Percentiles rank a stretch among this genome's conserved stretches.
These are phyloP conservation scores for Aspergillus phoenicis DNA, from an alignment of 2,329 filamentous ascomycete species.

Conservation along the genomic window DNA sequence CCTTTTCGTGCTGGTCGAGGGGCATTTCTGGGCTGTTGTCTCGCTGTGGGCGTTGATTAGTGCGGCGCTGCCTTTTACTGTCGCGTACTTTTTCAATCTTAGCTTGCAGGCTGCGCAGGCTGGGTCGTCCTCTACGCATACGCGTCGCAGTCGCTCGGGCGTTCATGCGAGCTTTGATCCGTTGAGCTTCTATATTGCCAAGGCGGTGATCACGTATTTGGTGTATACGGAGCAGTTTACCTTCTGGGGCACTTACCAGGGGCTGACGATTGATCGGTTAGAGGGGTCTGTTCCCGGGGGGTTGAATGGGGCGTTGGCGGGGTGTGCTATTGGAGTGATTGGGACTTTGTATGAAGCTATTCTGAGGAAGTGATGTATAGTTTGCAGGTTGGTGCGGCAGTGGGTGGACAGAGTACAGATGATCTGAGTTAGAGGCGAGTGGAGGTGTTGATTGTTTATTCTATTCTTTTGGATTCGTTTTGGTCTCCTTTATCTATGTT, in stretches of 20 bases:
- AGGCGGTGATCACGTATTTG: conserved; percentile 78
- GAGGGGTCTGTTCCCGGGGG: conserved; percentile 43
- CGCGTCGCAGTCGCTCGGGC: conserved; percentile 11
- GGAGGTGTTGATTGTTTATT: too few species aligned
- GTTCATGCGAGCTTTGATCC: conserved; percentile 66
- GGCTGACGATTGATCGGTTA: conserved; percentile 40
- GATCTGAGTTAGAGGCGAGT: too few species aligned
- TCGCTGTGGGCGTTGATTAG: conserved; percentile 75
- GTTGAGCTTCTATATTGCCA: conserved; percentile 84
- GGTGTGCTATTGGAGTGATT: conserved; percentile 44
- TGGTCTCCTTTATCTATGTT: too few species aligned
- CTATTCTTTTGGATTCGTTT: too few species aligned
- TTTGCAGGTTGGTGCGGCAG: background rate
- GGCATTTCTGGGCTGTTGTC: conserved; percentile 81
- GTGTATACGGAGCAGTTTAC: conserved; percentile 65
- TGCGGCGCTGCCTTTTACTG: conserved; percentile 67
- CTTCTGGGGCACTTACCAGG: conserved; percentile 42
- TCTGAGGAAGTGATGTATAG: conserved; percentile 39
- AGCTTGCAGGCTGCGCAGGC: conserved; percentile 54
- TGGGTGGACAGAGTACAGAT: background rate
- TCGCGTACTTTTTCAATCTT: conserved; percentile 90
- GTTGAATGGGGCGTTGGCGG: conserved; percentile 43
- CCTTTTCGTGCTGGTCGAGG: conserved; percentile 74
- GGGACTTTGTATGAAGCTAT: conserved; percentile 52
- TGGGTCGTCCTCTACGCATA: conserved; percentile 16